phyloP scores from a whole-genome alignment of 2,329 filamentous ascomycete species.

The Ciborinia camelliae region DNA sequence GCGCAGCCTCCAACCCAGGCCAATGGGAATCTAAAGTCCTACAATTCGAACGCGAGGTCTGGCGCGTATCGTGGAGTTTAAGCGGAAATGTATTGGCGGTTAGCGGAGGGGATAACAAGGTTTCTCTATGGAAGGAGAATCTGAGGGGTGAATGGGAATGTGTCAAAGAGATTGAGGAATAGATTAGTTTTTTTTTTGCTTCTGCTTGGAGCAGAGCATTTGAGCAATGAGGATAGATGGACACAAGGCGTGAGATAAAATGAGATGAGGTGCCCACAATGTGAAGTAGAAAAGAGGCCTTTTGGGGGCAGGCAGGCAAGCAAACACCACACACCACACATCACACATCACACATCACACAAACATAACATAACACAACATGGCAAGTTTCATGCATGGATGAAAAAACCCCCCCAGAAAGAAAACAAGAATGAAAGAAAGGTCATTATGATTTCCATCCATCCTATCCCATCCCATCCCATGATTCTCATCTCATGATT shows the following conservation, averaged over 20 bases:
- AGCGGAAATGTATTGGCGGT: constrained; percentile 95
- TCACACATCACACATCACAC: no score
- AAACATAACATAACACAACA: not conserved
- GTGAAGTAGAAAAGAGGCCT: constrained; percentile 14
- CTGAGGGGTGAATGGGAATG: constrained; percentile 95
- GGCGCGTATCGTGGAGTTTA: constrained; percentile 97
- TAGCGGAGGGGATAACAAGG: constrained; percentile 92
- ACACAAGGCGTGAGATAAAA: no score
- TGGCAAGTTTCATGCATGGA: not conserved
- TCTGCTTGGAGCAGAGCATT: no score
- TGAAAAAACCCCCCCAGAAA: not conserved
- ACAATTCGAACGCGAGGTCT: constrained; percentile 83
- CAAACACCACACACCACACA: not conserved
- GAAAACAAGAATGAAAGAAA: not conserved
- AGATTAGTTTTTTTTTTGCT: no score
- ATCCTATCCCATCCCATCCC: not conserved
- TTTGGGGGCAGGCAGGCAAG: constrained; percentile 6
- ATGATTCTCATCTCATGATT: no score
- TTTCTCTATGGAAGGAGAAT: constrained; percentile 98
- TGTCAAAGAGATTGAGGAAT: constrained; percentile 95
- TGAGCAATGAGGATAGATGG: no score
- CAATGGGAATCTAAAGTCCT: constrained; percentile 85
- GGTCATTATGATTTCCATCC: not conserved
- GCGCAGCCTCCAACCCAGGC: constrained; percentile 55
- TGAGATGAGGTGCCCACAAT: no score